Evolutionary conservation across 192 early-diverging fungal genomes (phyloP).

Genomic region (Coemansia sp.): DNA sequence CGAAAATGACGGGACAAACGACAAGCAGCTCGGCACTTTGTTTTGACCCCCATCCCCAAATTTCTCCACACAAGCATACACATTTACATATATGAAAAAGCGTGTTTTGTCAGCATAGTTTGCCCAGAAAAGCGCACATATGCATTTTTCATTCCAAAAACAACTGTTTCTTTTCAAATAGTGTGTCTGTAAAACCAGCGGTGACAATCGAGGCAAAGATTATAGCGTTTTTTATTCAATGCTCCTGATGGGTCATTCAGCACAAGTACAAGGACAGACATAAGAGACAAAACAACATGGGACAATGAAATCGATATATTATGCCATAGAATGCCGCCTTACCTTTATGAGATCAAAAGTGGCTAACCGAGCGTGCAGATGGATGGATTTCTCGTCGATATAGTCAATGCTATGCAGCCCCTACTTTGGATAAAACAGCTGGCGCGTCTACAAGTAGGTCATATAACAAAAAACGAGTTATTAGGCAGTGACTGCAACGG

Average conservation of each 20-base stretch:
- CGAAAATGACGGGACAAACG: too few relatives aligned
- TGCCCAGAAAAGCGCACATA: not conserved
- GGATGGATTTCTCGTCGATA: not conserved
- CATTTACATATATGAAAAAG: not conserved
- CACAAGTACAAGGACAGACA: not conserved
- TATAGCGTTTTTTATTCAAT: not conserved
- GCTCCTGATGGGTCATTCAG: not conserved
- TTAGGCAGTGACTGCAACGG: too few relatives aligned
- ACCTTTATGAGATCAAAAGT: conserved; percentile 11
- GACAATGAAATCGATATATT: not conserved
- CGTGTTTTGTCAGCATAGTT: not conserved
- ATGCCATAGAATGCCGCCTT: conserved; percentile 5
- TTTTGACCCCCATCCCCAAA: not conserved
- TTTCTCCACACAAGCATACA: not conserved
- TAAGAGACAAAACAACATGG: not conserved
- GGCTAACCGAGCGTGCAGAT: conserved; percentile 9
- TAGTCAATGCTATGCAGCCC: not conserved
- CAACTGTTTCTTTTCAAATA: not conserved
- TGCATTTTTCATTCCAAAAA: not conserved
- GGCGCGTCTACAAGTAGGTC: not conserved
- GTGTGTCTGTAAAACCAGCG: not conserved
- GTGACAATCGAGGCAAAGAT: not conserved
- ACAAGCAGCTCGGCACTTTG: not conserved
- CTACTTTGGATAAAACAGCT: conserved; percentile 2
- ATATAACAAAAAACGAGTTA: not conserved